Base-by-base conservation (phyloP, 495 filamentous ascomycete genomes). In the Sordaria brevicollis region DNA sequence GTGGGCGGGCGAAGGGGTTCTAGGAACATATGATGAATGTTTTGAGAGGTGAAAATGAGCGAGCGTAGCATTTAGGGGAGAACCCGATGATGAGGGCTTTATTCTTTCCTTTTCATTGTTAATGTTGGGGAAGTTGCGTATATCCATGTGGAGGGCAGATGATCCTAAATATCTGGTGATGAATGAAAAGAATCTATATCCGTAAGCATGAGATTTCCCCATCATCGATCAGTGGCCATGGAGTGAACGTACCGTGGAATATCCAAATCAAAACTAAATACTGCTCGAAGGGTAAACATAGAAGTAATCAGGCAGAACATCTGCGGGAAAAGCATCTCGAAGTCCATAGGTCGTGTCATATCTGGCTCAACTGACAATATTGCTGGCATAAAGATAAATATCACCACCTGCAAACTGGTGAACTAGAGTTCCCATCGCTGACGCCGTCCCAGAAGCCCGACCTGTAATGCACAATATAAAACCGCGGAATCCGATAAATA, bases 1-100 rank as follows among this genome's bases (percentile, higher is more conserved):
- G 78, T 79, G 1, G 79, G 76, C 10, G 75, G 78, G 35, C 72
- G 72, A 57, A 13, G 34, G 41, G 35, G 36, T 8, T 35, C 13
- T 7, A 19, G 19, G 21, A 31, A 62, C 25, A 11, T 62, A 31
- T 31, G 25, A 36, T 9, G 35, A 62, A 17, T 33, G 49, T 6
- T 33, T 57, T 3, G 13, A 4, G 17, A 62, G 25, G 13, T 29
- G 13, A 31, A 17, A 17, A 62, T 8, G 33, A 31, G 2, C 49
- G 25, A 62, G 5, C 5, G 33, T 6, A 13, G 13, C 1, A 1
- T 21, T 62, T 57, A 2, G 4, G n/a, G 9, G 5, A 9, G 49
- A 15, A 1, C 8, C n/a, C 3, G 49, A 29, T 31, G 49, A 49
- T 11, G 8, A 25, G 19, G 19, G 10, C 0, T 25, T 49, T 8